Evolutionary conservation across 352 stramenopile species (phyloP).

Genomic region (Globisporangium nagaii): DNA sequence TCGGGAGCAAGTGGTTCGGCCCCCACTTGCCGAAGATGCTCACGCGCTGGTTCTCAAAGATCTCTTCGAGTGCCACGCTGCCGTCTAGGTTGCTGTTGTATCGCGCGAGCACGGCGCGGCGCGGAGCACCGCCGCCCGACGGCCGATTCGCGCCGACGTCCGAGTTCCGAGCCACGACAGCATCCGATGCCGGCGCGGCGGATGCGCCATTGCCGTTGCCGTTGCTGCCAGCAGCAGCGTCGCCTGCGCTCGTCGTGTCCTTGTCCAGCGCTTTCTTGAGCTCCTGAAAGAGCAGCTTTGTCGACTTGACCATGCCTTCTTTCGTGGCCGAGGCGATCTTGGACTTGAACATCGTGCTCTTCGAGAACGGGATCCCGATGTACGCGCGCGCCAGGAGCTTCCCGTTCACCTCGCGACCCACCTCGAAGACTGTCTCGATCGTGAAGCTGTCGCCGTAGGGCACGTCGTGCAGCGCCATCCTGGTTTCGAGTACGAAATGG

Average conservation of each 20-base stretch:
- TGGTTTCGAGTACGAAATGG: slow-evolving; percentile 51
- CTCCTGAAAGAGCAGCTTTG: slow-evolving; percentile 48
- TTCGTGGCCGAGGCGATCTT: slow-evolving; percentile 77
- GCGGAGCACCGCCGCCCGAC: slow-evolving; percentile 6
- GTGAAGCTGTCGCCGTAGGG: slow-evolving; percentile 79
- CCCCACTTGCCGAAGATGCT: slow-evolving; percentile 87
- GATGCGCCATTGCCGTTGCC: neutral
- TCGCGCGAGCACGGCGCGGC: slow-evolving; percentile 31
- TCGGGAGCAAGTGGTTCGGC: slow-evolving; percentile 77
- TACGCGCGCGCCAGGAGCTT: slow-evolving; percentile 44
- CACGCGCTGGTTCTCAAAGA: slow-evolving; percentile 86
- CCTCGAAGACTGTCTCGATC: slow-evolving; percentile 55
- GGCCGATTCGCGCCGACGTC: slow-evolving; percentile 13
- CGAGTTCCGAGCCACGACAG: slow-evolving; percentile 2
- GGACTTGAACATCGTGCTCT: slow-evolving; percentile 80
- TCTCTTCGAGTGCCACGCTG: slow-evolving; percentile 78
- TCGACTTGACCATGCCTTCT: slow-evolving; percentile 59
- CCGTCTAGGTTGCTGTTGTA: slow-evolving; percentile 70
- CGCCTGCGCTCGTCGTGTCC: slow-evolving; percentile 7
- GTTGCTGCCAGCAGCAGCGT: neutral
- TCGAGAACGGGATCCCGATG: slow-evolving; percentile 71
- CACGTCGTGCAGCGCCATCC: slow-evolving; percentile 68
- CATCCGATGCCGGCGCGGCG: neutral
- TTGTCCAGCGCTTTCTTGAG: slow-evolving; percentile 36
- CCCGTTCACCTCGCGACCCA: slow-evolving; percentile 37